Conservation (phyloP, 352 stramenopile genomes). For the Pythium sukuiense region DNA sequence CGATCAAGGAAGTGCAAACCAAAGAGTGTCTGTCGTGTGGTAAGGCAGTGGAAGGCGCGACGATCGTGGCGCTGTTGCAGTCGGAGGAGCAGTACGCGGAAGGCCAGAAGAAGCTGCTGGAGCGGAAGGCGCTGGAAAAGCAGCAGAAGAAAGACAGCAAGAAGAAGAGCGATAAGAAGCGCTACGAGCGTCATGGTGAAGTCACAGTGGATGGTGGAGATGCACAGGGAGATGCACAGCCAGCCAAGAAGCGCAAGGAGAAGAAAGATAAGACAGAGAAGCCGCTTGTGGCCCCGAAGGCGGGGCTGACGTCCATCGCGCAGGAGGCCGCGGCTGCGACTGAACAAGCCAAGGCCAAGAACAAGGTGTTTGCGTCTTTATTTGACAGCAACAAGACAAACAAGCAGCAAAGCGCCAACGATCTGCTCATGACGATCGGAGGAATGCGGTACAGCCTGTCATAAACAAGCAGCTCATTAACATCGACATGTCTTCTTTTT, state of each 20-base stretch:
- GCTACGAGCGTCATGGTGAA: constrained; percentile 2
- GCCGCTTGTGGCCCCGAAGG: constrained; percentile 10
- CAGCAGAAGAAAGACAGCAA: constrained; percentile 46
- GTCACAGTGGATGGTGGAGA: constrained; percentile 4
- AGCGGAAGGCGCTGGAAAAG: constrained; percentile 52
- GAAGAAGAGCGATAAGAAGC: constrained; percentile 43
- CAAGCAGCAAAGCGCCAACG: constrained; percentile 72
- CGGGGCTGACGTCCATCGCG: constrained; percentile 33
- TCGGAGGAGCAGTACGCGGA: constrained; percentile 58
- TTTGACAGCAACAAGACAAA: constrained; percentile 67
- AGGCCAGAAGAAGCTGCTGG: constrained; percentile 44
- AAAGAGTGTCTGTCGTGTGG: constrained; percentile 72
- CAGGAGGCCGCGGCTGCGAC: constrained; percentile 60
- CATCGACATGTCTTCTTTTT: too few species aligned
- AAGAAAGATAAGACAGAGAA: constrained; percentile 23
- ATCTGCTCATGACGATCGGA: constrained; percentile 83
- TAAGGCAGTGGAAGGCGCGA: constrained; percentile 45
- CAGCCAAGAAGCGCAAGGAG: constrained; percentile 11
- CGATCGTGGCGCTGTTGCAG: constrained; percentile 62
- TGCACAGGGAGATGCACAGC: background rate
- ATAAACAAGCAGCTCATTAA: too few species aligned
- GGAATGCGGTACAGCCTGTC: constrained; percentile 84
- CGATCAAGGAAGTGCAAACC: constrained; percentile 80
- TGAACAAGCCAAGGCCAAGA: constrained; percentile 70
- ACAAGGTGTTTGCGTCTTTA: constrained; percentile 77